Conservation (phyloP, 352 stramenopile genomes). For the Pythium coloratum region DNA sequence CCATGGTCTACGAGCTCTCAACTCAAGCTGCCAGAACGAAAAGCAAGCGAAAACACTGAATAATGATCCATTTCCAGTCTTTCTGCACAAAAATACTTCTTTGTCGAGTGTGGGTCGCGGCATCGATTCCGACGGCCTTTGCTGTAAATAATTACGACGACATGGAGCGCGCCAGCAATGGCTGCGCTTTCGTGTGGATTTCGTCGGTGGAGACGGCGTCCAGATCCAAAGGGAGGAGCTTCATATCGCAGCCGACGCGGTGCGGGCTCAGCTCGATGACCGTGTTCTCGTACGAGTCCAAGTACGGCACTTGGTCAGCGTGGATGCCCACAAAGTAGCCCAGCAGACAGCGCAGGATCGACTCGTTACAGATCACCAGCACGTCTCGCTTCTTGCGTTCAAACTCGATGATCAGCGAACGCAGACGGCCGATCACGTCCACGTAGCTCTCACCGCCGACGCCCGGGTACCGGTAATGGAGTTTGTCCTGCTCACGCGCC, state of each 20-base stretch:
- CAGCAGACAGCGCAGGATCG: slow-evolving; percentile 73
- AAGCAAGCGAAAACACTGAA: not conserved
- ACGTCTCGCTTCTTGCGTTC: slow-evolving; percentile 89
- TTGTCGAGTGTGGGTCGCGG: not conserved
- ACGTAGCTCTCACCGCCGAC: slow-evolving; percentile 93
- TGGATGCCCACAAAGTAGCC: slow-evolving; percentile 81
- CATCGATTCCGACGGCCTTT: not conserved
- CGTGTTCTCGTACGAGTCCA: slow-evolving; percentile 68
- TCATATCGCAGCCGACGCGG: slow-evolving; percentile 82
- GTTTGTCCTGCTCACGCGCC: slow-evolving; percentile 87
- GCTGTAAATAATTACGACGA: slow-evolving; percentile 16
- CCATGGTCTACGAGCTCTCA: slow-evolving; percentile 9
- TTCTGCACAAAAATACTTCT: slow-evolving; percentile 19
- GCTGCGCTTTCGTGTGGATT: slow-evolving; percentile 1
- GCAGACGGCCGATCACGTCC: slow-evolving; percentile 91
- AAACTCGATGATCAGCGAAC: slow-evolving; percentile 92
- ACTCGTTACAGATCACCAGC: slow-evolving; percentile 84
- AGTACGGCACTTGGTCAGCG: slow-evolving; percentile 67
- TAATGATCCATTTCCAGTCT: slow-evolving; percentile 1
- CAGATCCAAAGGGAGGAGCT: slow-evolving; percentile 69
- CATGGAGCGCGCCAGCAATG: slow-evolving; percentile 19
- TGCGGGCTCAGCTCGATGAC: slow-evolving; percentile 82
- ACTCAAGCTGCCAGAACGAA: not conserved
- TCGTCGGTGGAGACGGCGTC: slow-evolving; percentile 16
- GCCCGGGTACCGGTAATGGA: slow-evolving; percentile 89